phyloP scores from a whole-genome alignment of 495 filamentous ascomycete species.

The Viridothelium virens region DNA sequence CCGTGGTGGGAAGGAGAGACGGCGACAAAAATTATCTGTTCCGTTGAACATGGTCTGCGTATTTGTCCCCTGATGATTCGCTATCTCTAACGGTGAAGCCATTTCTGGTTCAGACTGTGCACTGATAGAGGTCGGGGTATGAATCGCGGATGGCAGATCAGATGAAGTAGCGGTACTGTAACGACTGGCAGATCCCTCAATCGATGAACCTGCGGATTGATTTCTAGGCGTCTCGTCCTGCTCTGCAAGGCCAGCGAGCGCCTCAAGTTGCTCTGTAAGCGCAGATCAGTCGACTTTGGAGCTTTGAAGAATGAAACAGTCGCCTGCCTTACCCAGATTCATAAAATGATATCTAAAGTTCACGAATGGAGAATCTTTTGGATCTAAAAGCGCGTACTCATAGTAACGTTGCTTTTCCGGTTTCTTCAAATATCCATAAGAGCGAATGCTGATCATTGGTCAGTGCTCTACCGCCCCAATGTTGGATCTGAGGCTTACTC shows the following conservation, averaged over 20 bases:
- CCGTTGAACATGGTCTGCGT: background rate
- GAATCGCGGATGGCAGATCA: background rate
- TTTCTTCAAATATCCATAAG: conserved; percentile 24
- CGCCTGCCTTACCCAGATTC: conserved; percentile 18
- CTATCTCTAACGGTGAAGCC: conserved; percentile 1
- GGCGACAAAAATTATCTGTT: background rate
- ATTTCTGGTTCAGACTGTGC: background rate
- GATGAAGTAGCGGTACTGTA: background rate
- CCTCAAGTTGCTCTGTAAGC: conserved; percentile 10
- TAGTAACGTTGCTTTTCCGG: conserved; percentile 37
- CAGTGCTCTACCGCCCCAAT: background rate
- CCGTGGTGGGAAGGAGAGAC: conserved; percentile 14
- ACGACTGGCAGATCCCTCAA: background rate
- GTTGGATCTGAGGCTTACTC: conserved; percentile 19
- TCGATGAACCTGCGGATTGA: conserved; percentile 1
- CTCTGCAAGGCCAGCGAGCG: background rate
- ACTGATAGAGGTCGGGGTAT: conserved; percentile 2
- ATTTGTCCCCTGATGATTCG: background rate
- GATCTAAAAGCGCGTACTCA: conserved; percentile 39
- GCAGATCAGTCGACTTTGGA: background rate
- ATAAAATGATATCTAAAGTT: conserved; percentile 37
- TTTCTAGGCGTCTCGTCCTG: conserved; percentile 10
- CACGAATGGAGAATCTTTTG: conserved; percentile 38
- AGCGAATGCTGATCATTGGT: conserved; percentile 25
- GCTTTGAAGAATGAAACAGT: no score